phyloP scores from a whole-genome alignment of 2,329 filamentous ascomycete species.

The Hymenoscyphus repandus region DNA sequence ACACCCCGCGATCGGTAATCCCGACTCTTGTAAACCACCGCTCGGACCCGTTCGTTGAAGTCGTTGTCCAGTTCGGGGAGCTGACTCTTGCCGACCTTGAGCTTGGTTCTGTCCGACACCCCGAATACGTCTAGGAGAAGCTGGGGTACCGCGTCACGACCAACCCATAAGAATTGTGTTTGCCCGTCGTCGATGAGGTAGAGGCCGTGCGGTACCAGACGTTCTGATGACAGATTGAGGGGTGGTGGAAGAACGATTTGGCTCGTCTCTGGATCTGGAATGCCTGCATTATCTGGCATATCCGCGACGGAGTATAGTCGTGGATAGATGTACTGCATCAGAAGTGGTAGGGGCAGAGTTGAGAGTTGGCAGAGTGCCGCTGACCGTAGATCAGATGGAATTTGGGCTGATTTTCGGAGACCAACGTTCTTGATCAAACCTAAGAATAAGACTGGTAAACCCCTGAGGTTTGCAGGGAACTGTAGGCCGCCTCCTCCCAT shows the following conservation, averaged over 20 bases:
- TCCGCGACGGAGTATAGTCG: slow-evolving; percentile 84
- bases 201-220: slow-evolving; percentile 81
- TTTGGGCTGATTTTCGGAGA: slow-evolving; percentile 86
- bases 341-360: slow-evolving; percentile 79
- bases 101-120: slow-evolving; percentile 71
- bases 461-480: slow-evolving; percentile 87
- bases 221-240: slow-evolving; percentile 81
- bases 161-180: slow-evolving; percentile 96
- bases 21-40: slow-evolving; percentile 85
- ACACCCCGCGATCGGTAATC: slow-evolving; percentile 84
- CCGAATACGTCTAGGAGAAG: slow-evolving; percentile 88
- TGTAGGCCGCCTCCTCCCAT: slow-evolving; percentile 89
- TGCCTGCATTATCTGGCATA: slow-evolving; percentile 90
- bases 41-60: slow-evolving; percentile 90
- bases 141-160: slow-evolving; percentile 86
- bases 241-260: slow-evolving; percentile 84
- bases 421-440: slow-evolving; percentile 95
- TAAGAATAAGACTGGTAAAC: slow-evolving; percentile 83
- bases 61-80: slow-evolving; percentile 88
- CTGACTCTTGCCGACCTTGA: slow-evolving; percentile 86
- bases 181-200: slow-evolving; percentile 97
- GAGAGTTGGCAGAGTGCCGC: slow-evolving; percentile 92
- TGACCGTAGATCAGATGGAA: slow-evolving; percentile 87
- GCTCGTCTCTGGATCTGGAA: slow-evolving; percentile 78
- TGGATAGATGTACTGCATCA: slow-evolving; percentile 91